Percentiles rank a stretch among this genome's conserved stretches.
These are phyloP conservation scores for Moricandia arvensis DNA, from an alignment of 345 rosid genomes.

Conservation along the genomic window DNA sequence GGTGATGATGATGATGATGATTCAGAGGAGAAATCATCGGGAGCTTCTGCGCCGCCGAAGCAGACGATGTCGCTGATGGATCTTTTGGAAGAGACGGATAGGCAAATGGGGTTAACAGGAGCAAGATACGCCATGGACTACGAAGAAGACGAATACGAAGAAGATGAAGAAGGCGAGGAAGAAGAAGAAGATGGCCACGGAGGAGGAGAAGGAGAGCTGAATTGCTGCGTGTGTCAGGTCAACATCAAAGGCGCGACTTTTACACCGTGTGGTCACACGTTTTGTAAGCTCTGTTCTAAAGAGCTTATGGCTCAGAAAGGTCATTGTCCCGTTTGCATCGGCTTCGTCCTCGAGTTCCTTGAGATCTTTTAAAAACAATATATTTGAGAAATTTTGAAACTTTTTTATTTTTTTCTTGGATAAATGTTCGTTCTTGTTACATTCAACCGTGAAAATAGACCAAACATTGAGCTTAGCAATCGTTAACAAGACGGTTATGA, in stretches of 20 bases:
- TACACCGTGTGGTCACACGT: conserved; percentile 89
- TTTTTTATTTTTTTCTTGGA: neutral
- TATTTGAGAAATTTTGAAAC: neutral
- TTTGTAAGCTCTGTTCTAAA: conserved; percentile 88
- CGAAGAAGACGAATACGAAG: conserved; percentile 35
- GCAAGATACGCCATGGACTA: conserved; percentile 52
- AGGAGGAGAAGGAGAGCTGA: conserved; percentile 52
- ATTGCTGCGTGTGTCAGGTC: conserved; percentile 84
- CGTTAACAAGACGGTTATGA: conserved; percentile 23
- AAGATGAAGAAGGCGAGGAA: conserved; percentile 44
- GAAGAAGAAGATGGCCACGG: conserved; percentile 26
- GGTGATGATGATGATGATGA: no score
- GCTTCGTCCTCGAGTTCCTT: conserved; percentile 72
- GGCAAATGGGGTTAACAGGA: conserved; percentile 65
- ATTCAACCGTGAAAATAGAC: neutral
- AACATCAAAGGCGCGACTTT: conserved; percentile 83
- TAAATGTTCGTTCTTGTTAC: neutral
- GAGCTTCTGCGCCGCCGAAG: conserved; percentile 9
- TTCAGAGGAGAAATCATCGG: conserved; percentile 31
- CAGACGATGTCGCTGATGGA: conserved; percentile 88
- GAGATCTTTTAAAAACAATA: conserved; percentile 64
- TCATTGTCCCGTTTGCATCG: conserved; percentile 86
- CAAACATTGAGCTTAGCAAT: conserved; percentile 20
- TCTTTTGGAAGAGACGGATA: conserved; percentile 73
- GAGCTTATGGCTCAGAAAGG: conserved; percentile 92